These are phyloP conservation scores for Ulota crispa DNA, from an alignment of 225 moss, liverwort and hornwort genomes.

Conservation along the genomic window DNA sequence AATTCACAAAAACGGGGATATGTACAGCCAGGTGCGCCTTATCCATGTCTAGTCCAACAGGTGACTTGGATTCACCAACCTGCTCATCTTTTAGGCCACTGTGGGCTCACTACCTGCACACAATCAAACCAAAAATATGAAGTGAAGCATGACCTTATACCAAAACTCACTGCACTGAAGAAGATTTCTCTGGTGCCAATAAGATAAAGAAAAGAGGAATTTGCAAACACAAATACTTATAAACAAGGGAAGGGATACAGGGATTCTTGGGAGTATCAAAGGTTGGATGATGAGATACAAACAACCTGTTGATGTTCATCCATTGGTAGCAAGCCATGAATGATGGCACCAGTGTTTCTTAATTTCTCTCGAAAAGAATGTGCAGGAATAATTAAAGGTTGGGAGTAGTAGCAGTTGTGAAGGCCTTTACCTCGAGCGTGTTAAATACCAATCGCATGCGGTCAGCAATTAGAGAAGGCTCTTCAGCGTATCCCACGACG, in stretches of 20 bases:
- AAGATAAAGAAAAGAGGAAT: neutral
- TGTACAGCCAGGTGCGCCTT: too few relatives aligned
- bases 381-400: neutral
- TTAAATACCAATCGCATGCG: slow-evolving; percentile 87
- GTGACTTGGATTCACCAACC: neutral
- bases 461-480: slow-evolving; percentile 84
- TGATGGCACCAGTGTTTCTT: too few relatives aligned
- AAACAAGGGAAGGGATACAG: too few relatives aligned
- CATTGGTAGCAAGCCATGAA: too few relatives aligned
- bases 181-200: neutral
- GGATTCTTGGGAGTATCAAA: too few relatives aligned
- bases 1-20: neutral
- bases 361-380: too few relatives aligned
- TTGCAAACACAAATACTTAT: too few relatives aligned
- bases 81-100: slow-evolving; percentile 53
- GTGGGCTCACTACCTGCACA: slow-evolving; percentile 58
- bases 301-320: too few relatives aligned
- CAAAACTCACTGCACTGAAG: neutral
- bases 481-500: slow-evolving; percentile 73
- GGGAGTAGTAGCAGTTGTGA: neutral
- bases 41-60: neutral
- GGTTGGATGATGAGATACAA: too few relatives aligned
- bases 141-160: neutral
- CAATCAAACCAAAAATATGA: neutral
- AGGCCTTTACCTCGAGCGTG: slow-evolving; percentile 66